Evolutionary conservation across 805 yeast genomes (phyloP), one percentile per base, ranked within the genome.

Genomic region (Wickerhamiella vanderwaltii): DNA sequence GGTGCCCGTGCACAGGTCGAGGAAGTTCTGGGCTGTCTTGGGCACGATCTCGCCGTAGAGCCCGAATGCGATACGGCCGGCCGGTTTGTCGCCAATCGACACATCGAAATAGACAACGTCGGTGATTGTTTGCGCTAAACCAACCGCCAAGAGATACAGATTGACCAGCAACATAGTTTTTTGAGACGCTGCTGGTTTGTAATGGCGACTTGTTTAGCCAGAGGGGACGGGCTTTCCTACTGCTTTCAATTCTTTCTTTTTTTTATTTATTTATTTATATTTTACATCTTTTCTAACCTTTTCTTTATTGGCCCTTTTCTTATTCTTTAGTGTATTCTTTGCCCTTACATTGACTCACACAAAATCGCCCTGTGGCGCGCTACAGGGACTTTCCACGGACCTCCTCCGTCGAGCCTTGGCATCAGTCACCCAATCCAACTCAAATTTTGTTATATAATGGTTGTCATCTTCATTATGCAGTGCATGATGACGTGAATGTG

Each of bases 1-100:
- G 18, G 71, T 75, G 9, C 86, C 82, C 37, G 71, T 63, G 31
- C 82, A 64, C 59, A 81, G 68, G 54, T 76, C 76, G 55, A 78
- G 72, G 60, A 82, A 82, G 66, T 83, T 83, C 56, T 79, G 81
- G 29, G 68, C 84, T 13, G 94, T 83, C 58, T 76, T 78, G 48
- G 85, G 91, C 26, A 77, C 83, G 37, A 72, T 77, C 15, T 73
- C 67, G 29, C 91, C 93, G 55, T 73, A 83, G 37, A 83, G 65
- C 9, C 93, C 94, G 59, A 83, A 68, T 44, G 75, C 78, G 50
- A 83, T 68, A 58, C 88, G 70, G 30, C 94, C 94, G 33, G 82
- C 60, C 4, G 66, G 56, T 54, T 72, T 63, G 40, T 70, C 84
- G 43, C 79, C 93, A 56, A 80, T 83, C 43, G 70, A 64, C 45